Evolutionary conservation across 495 filamentous ascomycete genomes (phyloP).

Genomic region (Penicilliopsis zonata): DNA sequence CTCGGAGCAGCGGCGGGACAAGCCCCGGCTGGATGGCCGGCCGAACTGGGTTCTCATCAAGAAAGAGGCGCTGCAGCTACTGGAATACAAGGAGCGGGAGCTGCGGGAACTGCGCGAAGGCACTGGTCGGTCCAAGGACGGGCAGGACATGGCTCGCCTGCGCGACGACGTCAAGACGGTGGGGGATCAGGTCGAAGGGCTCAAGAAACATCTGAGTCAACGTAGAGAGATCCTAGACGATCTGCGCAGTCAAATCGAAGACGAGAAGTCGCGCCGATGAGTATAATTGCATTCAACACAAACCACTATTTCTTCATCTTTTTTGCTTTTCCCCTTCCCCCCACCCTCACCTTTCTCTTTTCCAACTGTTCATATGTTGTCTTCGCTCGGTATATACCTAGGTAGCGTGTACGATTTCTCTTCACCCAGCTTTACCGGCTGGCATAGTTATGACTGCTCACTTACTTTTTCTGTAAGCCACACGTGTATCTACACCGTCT

Average conservation of each 20-base stretch:
- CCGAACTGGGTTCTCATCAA: constrained; percentile 67
- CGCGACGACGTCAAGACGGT: constrained; percentile 36
- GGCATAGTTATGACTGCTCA: too few species aligned
- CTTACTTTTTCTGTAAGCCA: too few species aligned
- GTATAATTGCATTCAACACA: too few species aligned
- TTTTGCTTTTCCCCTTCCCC: too few species aligned
- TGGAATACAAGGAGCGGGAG: constrained; percentile 44
- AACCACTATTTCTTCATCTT: constrained; percentile 2
- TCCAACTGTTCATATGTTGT: constrained; percentile 3
- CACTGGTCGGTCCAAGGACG: constrained; percentile 30
- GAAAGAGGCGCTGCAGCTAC: constrained; percentile 79
- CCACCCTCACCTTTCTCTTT: too few species aligned
- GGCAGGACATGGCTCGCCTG: constrained; percentile 27
- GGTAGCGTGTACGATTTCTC: too few species aligned
- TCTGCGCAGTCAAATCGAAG: constrained; percentile 34
- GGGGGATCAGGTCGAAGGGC: constrained; percentile 40
- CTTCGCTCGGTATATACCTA: too few species aligned
- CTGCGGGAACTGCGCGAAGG: constrained; percentile 35
- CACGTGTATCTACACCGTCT: too few species aligned
- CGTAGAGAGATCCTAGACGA: constrained; percentile 31
- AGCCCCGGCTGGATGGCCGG: constrained; percentile 38
- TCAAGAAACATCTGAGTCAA: constrained; percentile 35
- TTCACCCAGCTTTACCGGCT: too few species aligned
- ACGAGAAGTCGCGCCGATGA: constrained; percentile 30
- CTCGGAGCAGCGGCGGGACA: constrained; percentile 44